Percentiles rank a stretch among this genome's conserved stretches.
Evolutionary conservation across 768 basidiomycete genomes (phyloP).

Genomic region (Tephrocybe sp.): DNA sequence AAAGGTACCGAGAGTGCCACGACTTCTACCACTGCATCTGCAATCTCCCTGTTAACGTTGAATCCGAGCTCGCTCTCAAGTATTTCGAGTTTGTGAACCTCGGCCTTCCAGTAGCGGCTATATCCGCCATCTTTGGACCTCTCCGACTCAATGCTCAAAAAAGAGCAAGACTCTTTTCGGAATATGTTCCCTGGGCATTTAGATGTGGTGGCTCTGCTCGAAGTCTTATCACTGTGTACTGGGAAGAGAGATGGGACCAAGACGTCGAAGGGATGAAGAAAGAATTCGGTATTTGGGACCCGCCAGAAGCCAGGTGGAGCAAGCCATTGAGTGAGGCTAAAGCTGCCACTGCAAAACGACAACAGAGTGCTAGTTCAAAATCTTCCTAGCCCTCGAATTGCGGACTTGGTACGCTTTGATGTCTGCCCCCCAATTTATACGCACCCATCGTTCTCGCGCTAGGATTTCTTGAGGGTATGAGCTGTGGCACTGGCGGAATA

Average conservation of each 20-base stretch:
- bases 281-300: slow-evolving; percentile 84
- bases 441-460: too few species aligned
- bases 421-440: too few species aligned
- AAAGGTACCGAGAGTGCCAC: slow-evolving; percentile 96
- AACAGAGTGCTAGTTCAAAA: slow-evolving; percentile 3
- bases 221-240: slow-evolving; percentile 87
- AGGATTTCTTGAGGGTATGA: too few species aligned
- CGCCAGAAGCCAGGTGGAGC: slow-evolving; percentile 72
- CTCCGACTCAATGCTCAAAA: slow-evolving; percentile 62
- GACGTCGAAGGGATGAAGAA: slow-evolving; percentile 77
- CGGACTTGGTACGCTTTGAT: too few species aligned
- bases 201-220: slow-evolving; percentile 72
- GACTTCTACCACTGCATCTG: slow-evolving; percentile 95
- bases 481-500: too few species aligned
- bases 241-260: slow-evolving; percentile 93
- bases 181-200: slow-evolving; percentile 93
- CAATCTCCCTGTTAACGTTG: slow-evolving; percentile 84
- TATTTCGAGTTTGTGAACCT: slow-evolving; percentile 93
- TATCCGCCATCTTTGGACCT: slow-evolving; percentile 79
- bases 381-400: neutral
- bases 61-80: slow-evolving; percentile 92
- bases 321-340: slow-evolving; percentile 63
- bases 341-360: slow-evolving; percentile 39
- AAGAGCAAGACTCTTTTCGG: slow-evolving; percentile 58
- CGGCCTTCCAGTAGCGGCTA: slow-evolving; percentile 80